phyloP scores from a whole-genome alignment of 148 eudicot genomes.

The Cornus kousa region DNA sequence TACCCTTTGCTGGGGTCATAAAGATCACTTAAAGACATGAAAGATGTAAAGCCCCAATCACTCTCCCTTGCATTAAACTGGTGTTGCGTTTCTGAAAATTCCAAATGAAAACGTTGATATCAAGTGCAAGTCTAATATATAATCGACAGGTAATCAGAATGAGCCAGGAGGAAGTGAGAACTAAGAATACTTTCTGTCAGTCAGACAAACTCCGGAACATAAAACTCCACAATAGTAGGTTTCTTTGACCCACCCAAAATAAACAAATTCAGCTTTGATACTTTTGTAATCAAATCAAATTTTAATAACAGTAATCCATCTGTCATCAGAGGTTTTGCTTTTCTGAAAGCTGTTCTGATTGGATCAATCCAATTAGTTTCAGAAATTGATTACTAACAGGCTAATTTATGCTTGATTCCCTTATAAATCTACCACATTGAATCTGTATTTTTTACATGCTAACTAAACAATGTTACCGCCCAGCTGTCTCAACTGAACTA shows the following conservation, averaged over 20 bases:
- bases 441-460: too few relatives aligned
- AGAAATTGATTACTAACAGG: too few relatives aligned
- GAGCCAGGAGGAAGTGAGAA: background rate
- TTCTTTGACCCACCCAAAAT: background rate
- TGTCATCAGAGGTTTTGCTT: background rate
- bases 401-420: too few relatives aligned
- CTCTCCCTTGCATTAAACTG: conserved; percentile 83
- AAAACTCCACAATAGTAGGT: too few relatives aligned
- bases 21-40: conserved; percentile 79
- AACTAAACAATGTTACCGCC: background rate
- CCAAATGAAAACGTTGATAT: background rate
- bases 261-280: background rate
- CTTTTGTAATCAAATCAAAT: too few relatives aligned
- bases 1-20: conserved; percentile 77
- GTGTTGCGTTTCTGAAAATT: conserved; percentile 76
- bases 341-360: background rate
- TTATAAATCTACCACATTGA: too few relatives aligned
- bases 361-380: background rate
- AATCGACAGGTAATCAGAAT: background rate
- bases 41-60: conserved; percentile 95
- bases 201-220: background rate
- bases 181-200: background rate
- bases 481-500: background rate
- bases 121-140: background rate
- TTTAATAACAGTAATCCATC: background rate